Conservation (phyloP, 2,329 filamentous ascomycete species). For the Pestalotiopsis sp. region DNA sequence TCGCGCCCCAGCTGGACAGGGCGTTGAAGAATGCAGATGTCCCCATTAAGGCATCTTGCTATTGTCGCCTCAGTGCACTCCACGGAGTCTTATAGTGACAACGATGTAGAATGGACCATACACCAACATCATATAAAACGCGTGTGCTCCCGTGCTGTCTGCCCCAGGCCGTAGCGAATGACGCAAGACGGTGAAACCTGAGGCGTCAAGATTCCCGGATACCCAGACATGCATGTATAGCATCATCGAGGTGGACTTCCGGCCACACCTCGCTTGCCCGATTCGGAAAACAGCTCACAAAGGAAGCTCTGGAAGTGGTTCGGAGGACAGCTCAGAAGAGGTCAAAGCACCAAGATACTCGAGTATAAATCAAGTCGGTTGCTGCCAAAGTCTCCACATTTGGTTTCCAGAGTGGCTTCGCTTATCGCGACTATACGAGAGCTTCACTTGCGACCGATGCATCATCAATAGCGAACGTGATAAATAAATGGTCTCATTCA, state of each 20-base stretch:
- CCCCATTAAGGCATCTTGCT: constrained; percentile 38
- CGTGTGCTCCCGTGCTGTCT: background rate
- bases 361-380: background rate
- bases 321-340: background rate
- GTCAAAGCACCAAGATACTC: background rate
- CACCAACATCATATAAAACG: background rate
- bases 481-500: background rate
- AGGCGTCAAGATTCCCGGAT: background rate
- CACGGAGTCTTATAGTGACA: background rate
- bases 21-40: constrained; percentile 30
- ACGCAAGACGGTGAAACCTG: background rate
- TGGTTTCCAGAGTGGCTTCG: background rate
- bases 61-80: constrained; percentile 26
- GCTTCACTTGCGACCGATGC: background rate
- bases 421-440: background rate
- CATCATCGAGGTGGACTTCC: background rate
- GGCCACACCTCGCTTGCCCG: background rate
- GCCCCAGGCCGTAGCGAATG: background rate
- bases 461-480: background rate
- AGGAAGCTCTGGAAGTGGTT: background rate
- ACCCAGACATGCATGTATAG: background rate
- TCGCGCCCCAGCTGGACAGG: constrained; percentile 27
- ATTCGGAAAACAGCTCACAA: background rate
- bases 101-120: background rate
- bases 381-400: background rate